Base-by-base conservation (phyloP, 73 alveolate genomes). In the Paramecium caudatum region DNA sequence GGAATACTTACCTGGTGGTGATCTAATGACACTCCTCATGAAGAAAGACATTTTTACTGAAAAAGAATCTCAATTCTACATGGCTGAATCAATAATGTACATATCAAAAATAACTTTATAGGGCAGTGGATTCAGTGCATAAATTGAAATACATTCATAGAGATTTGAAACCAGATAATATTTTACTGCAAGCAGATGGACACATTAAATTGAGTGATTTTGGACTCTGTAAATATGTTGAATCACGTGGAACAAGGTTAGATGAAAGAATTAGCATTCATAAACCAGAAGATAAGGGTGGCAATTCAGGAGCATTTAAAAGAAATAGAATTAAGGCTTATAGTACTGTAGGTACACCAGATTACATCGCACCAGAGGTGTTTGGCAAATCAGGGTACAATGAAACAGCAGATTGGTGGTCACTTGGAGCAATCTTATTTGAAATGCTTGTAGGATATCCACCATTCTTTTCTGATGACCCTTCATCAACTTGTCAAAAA, bases 311-410 rank as follows among this genome's bases (percentile, higher is more conserved):
- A 32, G 83, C 63, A 0, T 82, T 33, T 16, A 32, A 82, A 61
- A 63, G 94, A 94, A 90, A 41, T 48, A 62, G 91, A 68, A 43
- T 45, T 47, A 93, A 65, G 32, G 94, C 95, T 33, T 90, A 68
- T 45, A 65, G 90, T 3, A 87, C 94, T 34, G 94, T 98, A 0
- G 99, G 99, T 46, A 98, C 99, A 4, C 99, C 99, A 5, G 99
- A 98, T 93, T 98, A 98, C 61, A 98, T 98, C 5, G 99, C 99
- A 1, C 99, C 99, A 0, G 99, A 98, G 92, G 99, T 98, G 8
- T 97, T 98, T 48, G 98, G 99, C 17, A 82, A 96, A 41, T 68
- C 94, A 87, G 98, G 98, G 5, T 91, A 91, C 61, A 82, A 39
- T 65, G 95, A 91, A 34, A 91, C 87, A 5, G 97, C 97, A n/a